Evolutionary conservation across 31 red algal species (phyloP), one percentile per base, ranked within the genome.

Genomic region (Odonthalia washingtoniensis): DNA sequence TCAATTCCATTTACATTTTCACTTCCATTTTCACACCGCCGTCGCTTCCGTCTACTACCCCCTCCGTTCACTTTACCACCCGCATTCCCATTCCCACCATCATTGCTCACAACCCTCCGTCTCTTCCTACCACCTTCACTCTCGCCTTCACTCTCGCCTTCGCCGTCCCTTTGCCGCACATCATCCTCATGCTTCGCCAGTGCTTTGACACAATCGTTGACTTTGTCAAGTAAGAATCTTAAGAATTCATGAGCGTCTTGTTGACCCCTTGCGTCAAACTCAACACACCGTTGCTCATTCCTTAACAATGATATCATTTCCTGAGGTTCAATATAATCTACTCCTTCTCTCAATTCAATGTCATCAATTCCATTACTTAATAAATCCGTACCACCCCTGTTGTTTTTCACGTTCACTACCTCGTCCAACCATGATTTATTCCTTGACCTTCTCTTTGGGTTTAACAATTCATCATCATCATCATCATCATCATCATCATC

Each of bases 231-330:
- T 41, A 97, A 68, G 39, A 97, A 97, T 12, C 90, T 68, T 1
- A 97, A 81, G 87, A 97, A 97, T 57, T 97, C 95, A 77, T 97
- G 95, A 39, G 95, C 95, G 39, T 97, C 95, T 46, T 97, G 92
- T 66, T 97, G 95, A 9, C 90, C 92, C 6, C 73, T 45, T 24
- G 89, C 94, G 26, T 91, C 89, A 77, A 95, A 95, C 73, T 90
- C 83, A 5, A 73, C 41, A 73, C 83, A 83, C 21, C 80, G 77
- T 21, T 67, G 52, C 45, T 87, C 68, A 73, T 90, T 82, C 32
- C 92, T 80, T 6, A 95, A 68, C 43, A 95, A 72, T 45, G 64
- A 45, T 40, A 95, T 72, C 26, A 95, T 73, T 41, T 46, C 44
- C 38, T 78, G 82, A 17, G 92, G 92, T 3, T 75, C 82, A 49